These are phyloP conservation scores for Basipetospora chlamydospora DNA, from an alignment of 2,329 filamentous ascomycete species.

Conservation along the genomic window DNA sequence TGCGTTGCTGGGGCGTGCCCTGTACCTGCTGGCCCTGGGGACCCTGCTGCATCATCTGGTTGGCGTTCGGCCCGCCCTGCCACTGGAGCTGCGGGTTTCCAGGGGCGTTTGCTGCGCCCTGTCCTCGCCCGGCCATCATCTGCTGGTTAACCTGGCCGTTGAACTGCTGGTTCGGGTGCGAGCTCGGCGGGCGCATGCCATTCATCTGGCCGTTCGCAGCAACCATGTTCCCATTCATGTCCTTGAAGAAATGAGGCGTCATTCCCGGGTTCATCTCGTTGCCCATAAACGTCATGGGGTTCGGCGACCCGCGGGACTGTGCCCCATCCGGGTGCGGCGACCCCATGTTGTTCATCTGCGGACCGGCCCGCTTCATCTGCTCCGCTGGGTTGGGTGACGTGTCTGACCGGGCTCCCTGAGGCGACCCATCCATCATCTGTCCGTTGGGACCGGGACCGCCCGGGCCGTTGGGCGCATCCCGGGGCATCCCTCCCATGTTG, in stretches of 20 bases:
- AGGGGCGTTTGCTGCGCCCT: conserved; percentile 13
- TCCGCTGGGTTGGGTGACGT: conserved; percentile 66
- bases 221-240: conserved; percentile 40
- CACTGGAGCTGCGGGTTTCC: conserved; percentile 20
- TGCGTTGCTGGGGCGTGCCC: conserved; percentile 56
- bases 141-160: conserved; percentile 46
- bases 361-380: conserved; percentile 65
- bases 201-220: conserved; percentile 42
- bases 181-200: conserved; percentile 54
- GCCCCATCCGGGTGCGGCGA: conserved; percentile 59
- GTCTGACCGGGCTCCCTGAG: conserved; percentile 50
- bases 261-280: conserved; percentile 48
- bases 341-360: conserved; percentile 54
- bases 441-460: conserved; percentile 42
- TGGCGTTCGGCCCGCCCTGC: conserved; percentile 25
- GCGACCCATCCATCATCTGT: conserved; percentile 55
- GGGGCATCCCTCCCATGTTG: conserved; percentile 31
- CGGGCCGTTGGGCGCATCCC: conserved; percentile 38
- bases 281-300: conserved; percentile 47
- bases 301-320: conserved; percentile 52
- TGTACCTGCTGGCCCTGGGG: conserved; percentile 35
- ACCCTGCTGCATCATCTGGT: conserved; percentile 23
- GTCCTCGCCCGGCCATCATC: conserved; percentile 37
- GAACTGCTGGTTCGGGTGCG: conserved; percentile 46
- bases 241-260: conserved; percentile 45